Base-by-base conservation (phyloP, 495 filamentous ascomycete genomes). In the Aspergillus funiculosus region DNA sequence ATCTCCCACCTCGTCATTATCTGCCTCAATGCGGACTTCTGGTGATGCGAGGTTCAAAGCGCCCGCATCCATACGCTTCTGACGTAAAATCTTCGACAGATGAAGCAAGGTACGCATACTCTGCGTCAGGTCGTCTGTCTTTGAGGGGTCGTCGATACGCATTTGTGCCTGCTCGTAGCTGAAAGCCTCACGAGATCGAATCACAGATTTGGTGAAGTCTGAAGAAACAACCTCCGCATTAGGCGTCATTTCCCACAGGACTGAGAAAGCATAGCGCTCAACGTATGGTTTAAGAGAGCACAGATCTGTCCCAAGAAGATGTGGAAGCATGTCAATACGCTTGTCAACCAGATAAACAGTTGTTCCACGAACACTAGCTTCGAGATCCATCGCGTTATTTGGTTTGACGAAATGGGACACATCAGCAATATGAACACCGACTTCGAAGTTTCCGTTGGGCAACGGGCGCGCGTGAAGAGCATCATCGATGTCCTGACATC, bases 281-380 rank as follows among this genome's bases (percentile, higher is more conserved):
- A 98, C 88, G 58, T 96, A 94, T 4, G 94, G 94, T 57, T 97
- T 97, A 25, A 98, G 75, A 7, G 92, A 98, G 68, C 92, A 98
- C 2, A 98, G 72, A 52, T 98, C 92, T 2, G 92, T 98, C 22
- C 92, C 92, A 11, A 98, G 78, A 18, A 98, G 80, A 76, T 86
- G 87, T 13, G 94, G 94, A 60, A 98, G 74, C 94, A 98, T 98
- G 68, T 98, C 92, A 53, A 98, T 97, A 52, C 92, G 89, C 70
- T 97, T 98, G 66, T 98, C 92, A 1, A 98, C 94, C 18, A 98
- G 74, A 56, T 98, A 98, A 21, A 98, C 92, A 0, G 94, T 97
- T 3, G 92, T 97, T 48, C 91, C 92, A 59, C 92, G 83, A 47
- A 89, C 77, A 58, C 87, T 89, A 2, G 92, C 92, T 67, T 98